A percentile compares a stretch with the other conserved stretches of the same genome.
These are phyloP conservation scores for Colletotrichum incanum DNA, from an alignment of 2,329 filamentous ascomycete species.

Conservation along the genomic window DNA sequence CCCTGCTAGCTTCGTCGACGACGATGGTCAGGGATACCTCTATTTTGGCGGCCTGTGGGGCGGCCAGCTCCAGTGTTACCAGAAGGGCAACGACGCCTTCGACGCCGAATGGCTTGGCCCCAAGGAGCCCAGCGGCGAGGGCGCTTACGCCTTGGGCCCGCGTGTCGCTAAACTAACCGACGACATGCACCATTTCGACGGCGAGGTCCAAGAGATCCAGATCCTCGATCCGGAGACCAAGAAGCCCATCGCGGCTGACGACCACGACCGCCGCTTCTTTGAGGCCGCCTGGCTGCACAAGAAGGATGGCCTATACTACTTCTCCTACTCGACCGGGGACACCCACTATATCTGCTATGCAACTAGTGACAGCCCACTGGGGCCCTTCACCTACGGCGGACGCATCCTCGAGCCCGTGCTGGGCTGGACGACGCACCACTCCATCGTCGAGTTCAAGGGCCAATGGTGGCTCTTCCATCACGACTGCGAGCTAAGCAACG, in stretches of 20 bases:
- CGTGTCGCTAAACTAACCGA: conserved; percentile 75
- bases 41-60: conserved; percentile 89
- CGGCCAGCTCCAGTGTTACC: conserved; percentile 85
- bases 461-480: conserved; percentile 85
- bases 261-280: conserved; percentile 84
- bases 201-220: conserved; percentile 70
- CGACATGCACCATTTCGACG: conserved; percentile 77
- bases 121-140: conserved; percentile 71
- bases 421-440: conserved; percentile 88
- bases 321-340: conserved; percentile 85
- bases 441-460: conserved; percentile 80
- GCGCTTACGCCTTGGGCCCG: conserved; percentile 73
- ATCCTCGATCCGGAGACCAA: conserved; percentile 77
- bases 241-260: conserved; percentile 72
- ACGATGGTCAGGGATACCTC: conserved; percentile 56
- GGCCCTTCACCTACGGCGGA: conserved; percentile 82
- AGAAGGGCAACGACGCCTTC: conserved; percentile 67
- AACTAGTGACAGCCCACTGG: conserved; percentile 74
- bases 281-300: conserved; percentile 88
- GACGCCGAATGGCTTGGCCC: conserved; percentile 69
- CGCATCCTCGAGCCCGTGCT: conserved; percentile 82
- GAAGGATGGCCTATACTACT: conserved; percentile 79
- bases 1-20: conserved; percentile 81
- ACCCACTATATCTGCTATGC: conserved; percentile 83
- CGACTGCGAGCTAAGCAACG: conserved; percentile 78